These are phyloP conservation scores for Ogataea sp. DNA, from an alignment of 805 yeast genomes.

Conservation along the genomic window DNA sequence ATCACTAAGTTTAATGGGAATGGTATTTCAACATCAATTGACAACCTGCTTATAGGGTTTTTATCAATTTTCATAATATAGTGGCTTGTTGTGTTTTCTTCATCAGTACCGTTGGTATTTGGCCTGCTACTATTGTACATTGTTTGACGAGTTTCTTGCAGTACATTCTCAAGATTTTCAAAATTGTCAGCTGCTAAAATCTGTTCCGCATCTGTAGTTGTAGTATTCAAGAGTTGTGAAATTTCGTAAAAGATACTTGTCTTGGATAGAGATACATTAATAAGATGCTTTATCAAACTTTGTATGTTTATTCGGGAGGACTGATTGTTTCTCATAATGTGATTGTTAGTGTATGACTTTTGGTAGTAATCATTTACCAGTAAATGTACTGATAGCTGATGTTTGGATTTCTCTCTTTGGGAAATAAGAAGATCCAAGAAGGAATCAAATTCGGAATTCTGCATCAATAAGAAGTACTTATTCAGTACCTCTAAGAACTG, in stretches of 20 bases:
- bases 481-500: conserved; percentile 42
- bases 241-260: conserved; percentile 23
- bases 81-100: conserved; percentile 8
- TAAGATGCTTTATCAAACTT: conserved; percentile 15
- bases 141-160: conserved; percentile 14
- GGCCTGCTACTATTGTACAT: conserved; percentile 9
- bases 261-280: conserved; percentile 10
- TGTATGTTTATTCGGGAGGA: conserved; percentile 12
- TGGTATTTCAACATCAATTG: conserved; percentile 58
- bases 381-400: conserved; percentile 19
- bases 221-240: conserved; percentile 42
- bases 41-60: conserved; percentile 42
- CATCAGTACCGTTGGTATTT: conserved; percentile 9
- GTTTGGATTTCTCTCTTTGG: conserved; percentile 39
- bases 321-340: not conserved
- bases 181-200: conserved; percentile 38
- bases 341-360: not conserved
- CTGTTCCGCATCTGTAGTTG: conserved; percentile 46
- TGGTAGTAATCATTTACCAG: conserved; percentile 25
- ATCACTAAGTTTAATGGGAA: conserved; percentile 79
- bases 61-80: conserved; percentile 28
- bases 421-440: conserved; percentile 42
- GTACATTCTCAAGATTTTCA: conserved; percentile 19
- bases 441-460: conserved; percentile 40
- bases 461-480: conserved; percentile 47